These are phyloP conservation scores for Aureobasidium melanogenum DNA, from an alignment of 2,329 filamentous ascomycete genomes.

Conservation along the genomic window DNA sequence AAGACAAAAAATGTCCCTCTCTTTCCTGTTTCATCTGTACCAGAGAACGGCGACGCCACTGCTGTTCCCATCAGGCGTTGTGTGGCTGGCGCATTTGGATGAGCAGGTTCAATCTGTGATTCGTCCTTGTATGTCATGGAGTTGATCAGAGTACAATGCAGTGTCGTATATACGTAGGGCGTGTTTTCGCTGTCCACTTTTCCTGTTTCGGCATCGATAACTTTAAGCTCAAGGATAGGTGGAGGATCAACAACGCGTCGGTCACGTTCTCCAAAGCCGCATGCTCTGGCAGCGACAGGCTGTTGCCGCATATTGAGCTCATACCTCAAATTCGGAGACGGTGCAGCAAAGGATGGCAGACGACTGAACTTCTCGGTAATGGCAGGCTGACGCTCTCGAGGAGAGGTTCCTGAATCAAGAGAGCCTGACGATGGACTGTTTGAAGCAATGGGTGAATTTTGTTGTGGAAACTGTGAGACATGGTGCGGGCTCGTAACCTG, in stretches of 20 bases:
- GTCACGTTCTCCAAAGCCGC: conserved; percentile 75
- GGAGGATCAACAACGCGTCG: conserved; percentile 75
- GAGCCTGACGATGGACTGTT: conserved; percentile 15
- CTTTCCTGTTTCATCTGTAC: conserved; percentile 60
- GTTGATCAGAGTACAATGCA: conserved; percentile 71
- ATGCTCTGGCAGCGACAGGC: conserved; percentile 67
- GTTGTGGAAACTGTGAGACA: neutral
- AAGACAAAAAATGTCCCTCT: conserved; percentile 84
- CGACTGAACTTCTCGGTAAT: conserved; percentile 25
- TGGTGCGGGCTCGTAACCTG: neutral
- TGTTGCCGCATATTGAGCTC: conserved; percentile 63
- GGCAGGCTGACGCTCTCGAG: conserved; percentile 13
- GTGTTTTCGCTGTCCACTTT: conserved; percentile 48
- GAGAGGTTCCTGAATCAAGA: conserved; percentile 20
- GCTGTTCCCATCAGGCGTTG: conserved; percentile 71
- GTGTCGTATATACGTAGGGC: conserved; percentile 45
- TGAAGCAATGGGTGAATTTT: conserved; percentile 19
- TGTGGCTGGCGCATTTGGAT: conserved; percentile 56
- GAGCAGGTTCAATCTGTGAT: conserved; percentile 41
- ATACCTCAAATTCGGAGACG: conserved; percentile 28
- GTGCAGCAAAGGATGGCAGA: conserved; percentile 7
- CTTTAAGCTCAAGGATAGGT: conserved; percentile 64
- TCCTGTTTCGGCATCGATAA: conserved; percentile 49
- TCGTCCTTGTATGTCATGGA: conserved; percentile 58
- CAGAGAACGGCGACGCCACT: conserved; percentile 68